Evolutionary conservation across 305 asterid genomes (phyloP).

Genomic region (Fraxinus angustifolia): DNA sequence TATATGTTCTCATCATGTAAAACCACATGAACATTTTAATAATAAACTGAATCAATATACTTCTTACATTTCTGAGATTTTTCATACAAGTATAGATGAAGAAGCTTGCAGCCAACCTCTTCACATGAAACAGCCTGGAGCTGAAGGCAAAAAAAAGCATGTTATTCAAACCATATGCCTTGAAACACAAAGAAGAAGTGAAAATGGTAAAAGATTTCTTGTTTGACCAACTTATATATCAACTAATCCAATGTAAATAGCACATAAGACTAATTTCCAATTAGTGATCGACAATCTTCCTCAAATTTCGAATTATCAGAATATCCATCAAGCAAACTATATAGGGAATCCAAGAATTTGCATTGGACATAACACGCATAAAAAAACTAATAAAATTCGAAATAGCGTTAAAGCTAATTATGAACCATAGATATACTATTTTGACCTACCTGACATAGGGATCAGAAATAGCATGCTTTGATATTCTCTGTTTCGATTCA

Average conservation of each 20-base stretch:
- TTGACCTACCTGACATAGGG: constrained; percentile 28
- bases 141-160: constrained; percentile 18
- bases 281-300: constrained; percentile 86
- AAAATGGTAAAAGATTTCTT: constrained; percentile 31
- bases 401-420: constrained; percentile 11
- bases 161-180: constrained; percentile 16
- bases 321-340: constrained; percentile 91
- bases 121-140: constrained; percentile 41
- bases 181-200: neutral
- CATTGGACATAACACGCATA: constrained; percentile 1
- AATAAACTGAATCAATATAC: constrained; percentile 39
- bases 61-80: constrained; percentile 36
- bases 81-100: constrained; percentile 41
- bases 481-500: constrained; percentile 24
- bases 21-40: constrained; percentile 37
- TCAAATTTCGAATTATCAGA: constrained; percentile 85
- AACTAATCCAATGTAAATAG: constrained; percentile 80
- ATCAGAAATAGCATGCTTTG: constrained; percentile 26
- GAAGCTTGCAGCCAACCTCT: constrained; percentile 40
- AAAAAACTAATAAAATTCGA: constrained; percentile 18
- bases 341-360: constrained; percentile 85
- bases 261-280: constrained; percentile 92
- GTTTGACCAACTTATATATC: constrained; percentile 48
- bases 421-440: neutral
- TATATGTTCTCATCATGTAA: constrained; percentile 43